Evolutionary conservation across 2,329 filamentous ascomycete species (phyloP).

Genomic region (Phialemonium atrogriseum): DNA sequence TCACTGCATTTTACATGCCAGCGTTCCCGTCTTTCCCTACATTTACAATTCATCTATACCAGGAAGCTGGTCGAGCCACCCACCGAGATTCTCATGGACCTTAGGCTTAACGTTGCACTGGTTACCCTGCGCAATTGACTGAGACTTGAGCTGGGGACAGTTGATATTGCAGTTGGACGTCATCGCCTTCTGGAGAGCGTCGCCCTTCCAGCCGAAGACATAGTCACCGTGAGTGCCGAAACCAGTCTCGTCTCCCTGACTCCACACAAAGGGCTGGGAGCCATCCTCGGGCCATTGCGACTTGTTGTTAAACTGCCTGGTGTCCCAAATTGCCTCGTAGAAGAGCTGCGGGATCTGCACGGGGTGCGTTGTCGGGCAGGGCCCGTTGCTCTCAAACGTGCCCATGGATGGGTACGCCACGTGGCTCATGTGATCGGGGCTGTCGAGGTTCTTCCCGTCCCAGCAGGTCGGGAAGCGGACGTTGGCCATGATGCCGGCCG

Average conservation of each 20-base stretch:
- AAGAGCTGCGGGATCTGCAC: constrained; percentile 26
- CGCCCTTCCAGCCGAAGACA: constrained; percentile 27
- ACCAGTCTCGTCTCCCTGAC: constrained; percentile 22
- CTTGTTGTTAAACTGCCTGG: constrained; percentile 20
- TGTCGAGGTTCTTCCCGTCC: constrained; percentile 38
- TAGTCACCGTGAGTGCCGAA: constrained; percentile 30
- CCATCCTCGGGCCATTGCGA: constrained; percentile 22
- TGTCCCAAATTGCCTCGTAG: constrained; percentile 25
- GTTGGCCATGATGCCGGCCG: constrained; percentile 29
- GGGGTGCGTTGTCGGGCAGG: constrained; percentile 22
- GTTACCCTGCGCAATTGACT: constrained; percentile 10
- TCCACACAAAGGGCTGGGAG: constrained; percentile 20
- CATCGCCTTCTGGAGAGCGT: constrained; percentile 22
- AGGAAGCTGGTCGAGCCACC: constrained; percentile 21
- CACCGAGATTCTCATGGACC: constrained; percentile 9
- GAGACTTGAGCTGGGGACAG: constrained; percentile 12
- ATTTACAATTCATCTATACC: no score
- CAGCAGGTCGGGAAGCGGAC: constrained; percentile 39
- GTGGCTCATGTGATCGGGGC: constrained; percentile 36
- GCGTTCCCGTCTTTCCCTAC: no score
- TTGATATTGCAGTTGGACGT: constrained; percentile 11
- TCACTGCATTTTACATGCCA: no score
- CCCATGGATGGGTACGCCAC: constrained; percentile 20
- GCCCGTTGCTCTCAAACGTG: constrained; percentile 15
- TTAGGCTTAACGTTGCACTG: constrained; percentile 7